These are phyloP conservation scores for Westerdykella aurantiaca DNA, from an alignment of 2,329 filamentous ascomycete species.

Conservation along the genomic window DNA sequence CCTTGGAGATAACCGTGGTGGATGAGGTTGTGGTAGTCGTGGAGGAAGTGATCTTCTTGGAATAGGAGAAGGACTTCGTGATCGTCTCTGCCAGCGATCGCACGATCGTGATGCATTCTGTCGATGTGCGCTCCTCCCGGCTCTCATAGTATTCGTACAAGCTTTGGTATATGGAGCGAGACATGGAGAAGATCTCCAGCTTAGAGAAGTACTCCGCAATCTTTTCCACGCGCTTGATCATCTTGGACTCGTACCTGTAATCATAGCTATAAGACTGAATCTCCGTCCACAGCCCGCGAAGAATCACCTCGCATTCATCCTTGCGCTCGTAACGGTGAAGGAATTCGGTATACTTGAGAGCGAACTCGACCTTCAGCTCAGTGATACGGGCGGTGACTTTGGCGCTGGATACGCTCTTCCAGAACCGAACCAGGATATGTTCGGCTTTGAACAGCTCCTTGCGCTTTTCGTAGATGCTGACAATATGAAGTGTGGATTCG, in stretches of 20 bases:
- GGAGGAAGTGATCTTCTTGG: slow-evolving; percentile 7
- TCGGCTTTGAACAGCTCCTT: slow-evolving; percentile 20
- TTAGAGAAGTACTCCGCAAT: slow-evolving; percentile 15
- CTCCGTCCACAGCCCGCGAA: slow-evolving; percentile 17
- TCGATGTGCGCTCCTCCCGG: slow-evolving; percentile 18
- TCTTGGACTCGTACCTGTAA: slow-evolving; percentile 14
- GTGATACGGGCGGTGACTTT: slow-evolving; percentile 11
- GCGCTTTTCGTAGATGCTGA: slow-evolving; percentile 19
- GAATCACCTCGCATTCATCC: slow-evolving; percentile 19
- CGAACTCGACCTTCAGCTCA: slow-evolving; percentile 16
- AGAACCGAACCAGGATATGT: slow-evolving; percentile 19
- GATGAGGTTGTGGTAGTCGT: slow-evolving; percentile 10
- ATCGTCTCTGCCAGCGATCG: slow-evolving; percentile 19
- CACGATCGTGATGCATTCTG: slow-evolving; percentile 21
- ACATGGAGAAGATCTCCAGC: slow-evolving; percentile 16
- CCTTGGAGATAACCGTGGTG: slow-evolving; percentile 10
- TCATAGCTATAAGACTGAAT: slow-evolving; percentile 19
- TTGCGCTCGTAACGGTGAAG: slow-evolving; percentile 15
- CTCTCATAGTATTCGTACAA: slow-evolving; percentile 22
- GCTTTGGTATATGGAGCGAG: slow-evolving; percentile 18
- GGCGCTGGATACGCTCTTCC: slow-evolving; percentile 13
- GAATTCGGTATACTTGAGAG: slow-evolving; percentile 19
- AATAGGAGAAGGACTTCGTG: slow-evolving; percentile 13
- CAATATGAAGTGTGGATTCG: slow-evolving; percentile 10
- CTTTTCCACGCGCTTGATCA: slow-evolving; percentile 15